phyloP scores from a whole-genome alignment of 1,139 yeast genomes.

The Wickerhamiella pararugosa region DNA sequence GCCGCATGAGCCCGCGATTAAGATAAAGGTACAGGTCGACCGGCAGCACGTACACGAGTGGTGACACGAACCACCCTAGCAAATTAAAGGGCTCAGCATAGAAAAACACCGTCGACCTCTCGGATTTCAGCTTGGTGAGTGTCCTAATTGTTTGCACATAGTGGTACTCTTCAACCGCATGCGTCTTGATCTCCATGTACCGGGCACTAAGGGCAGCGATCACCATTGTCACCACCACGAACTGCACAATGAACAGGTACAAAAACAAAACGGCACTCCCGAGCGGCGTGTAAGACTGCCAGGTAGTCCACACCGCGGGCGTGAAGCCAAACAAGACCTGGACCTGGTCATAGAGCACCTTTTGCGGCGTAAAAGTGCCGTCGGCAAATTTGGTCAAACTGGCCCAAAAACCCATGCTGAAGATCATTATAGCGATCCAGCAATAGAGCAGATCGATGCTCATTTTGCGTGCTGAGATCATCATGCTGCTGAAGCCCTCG shows the following conservation, averaged over 20 bases:
- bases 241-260: constrained; percentile 42
- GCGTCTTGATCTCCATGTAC: constrained; percentile 26
- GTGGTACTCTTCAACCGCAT: constrained; percentile 28
- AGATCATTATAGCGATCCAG: constrained; percentile 35
- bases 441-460: constrained; percentile 40
- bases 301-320: constrained; percentile 49
- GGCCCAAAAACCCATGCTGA: constrained; percentile 45
- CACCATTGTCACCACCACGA: constrained; percentile 41
- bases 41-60: constrained; percentile 23
- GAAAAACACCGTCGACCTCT: constrained; percentile 26
- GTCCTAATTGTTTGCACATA: constrained; percentile 28
- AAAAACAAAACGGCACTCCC: constrained; percentile 39
- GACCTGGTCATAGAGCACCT: constrained; percentile 40
- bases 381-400: constrained; percentile 34
- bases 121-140: constrained; percentile 28
- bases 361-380: constrained; percentile 31
- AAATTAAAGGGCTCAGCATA: constrained; percentile 28
- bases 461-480: constrained; percentile 41
- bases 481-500: constrained; percentile 38
- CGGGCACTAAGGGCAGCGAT: constrained; percentile 38
- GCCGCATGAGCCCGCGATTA: constrained; percentile 25
- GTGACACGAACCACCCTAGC: constrained; percentile 24
- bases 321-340: constrained; percentile 48
- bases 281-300: constrained; percentile 36
- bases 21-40: constrained; percentile 22